Evolutionary conservation across 352 stramenopile species (phyloP).

Genomic region (Pythium brassicae): DNA sequence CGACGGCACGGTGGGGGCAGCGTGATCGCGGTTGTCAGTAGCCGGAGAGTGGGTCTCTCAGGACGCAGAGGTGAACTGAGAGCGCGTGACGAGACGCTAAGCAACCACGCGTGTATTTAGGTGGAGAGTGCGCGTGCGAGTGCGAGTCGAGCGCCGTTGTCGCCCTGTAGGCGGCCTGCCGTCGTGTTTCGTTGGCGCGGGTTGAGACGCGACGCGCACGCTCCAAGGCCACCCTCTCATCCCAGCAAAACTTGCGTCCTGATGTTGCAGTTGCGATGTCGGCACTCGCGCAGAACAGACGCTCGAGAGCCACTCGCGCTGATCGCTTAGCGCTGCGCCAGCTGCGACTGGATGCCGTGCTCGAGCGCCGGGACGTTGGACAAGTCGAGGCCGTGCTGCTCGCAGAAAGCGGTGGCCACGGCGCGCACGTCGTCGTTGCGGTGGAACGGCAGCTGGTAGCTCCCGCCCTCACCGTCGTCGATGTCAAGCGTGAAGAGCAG

Average conservation of each 20-base stretch:
- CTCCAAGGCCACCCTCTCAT: too few relatives aligned
- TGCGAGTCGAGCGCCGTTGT: background rate
- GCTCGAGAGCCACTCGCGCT: too few relatives aligned
- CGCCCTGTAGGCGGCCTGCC: background rate
- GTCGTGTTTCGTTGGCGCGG: too few relatives aligned
- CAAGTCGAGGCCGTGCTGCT: slow-evolving; percentile 41
- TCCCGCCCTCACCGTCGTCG: slow-evolving; percentile 44
- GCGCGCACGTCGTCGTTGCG: slow-evolving; percentile 43
- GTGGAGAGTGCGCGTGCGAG: background rate
- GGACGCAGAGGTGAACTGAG: background rate
- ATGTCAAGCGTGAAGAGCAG: slow-evolving; percentile 74
- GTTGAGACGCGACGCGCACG: too few relatives aligned
- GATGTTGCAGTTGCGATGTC: too few relatives aligned
- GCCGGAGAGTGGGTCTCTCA: too few relatives aligned
- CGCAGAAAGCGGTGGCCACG: slow-evolving; percentile 52
- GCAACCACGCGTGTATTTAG: background rate
- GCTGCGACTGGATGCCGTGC: slow-evolving; percentile 47
- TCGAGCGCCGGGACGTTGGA: slow-evolving; percentile 57
- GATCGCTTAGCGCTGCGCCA: slow-evolving; percentile 25
- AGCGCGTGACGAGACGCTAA: background rate
- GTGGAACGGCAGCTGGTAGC: slow-evolving; percentile 40
- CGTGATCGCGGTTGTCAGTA: background rate
- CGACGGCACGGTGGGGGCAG: background rate
- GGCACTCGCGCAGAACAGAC: too few relatives aligned
- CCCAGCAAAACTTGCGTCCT: too few relatives aligned